Evolutionary conservation across 148 eudicot species (phyloP).

Genomic region (Heliosperma pusillum): DNA sequence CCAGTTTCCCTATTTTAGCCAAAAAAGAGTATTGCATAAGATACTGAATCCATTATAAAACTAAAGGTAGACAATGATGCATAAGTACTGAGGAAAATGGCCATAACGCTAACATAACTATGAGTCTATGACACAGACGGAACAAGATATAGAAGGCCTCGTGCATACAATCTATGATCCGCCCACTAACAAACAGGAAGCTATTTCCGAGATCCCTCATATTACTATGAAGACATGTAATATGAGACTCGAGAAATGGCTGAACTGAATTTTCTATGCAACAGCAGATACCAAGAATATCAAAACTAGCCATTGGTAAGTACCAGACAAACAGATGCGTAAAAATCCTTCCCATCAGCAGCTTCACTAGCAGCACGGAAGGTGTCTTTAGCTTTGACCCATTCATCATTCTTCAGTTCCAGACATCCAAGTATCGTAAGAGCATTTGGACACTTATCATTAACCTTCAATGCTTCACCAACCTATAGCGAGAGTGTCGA

Average conservation of each 20-base stretch:
- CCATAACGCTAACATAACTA: neutral
- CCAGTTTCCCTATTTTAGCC: conserved; percentile 79
- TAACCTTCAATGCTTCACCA: conserved; percentile 75
- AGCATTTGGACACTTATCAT: conserved; percentile 82
- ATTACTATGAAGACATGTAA: neutral
- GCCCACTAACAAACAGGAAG: neutral
- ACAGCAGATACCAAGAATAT: neutral
- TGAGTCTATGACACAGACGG: neutral
- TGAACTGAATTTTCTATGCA: conserved; percentile 9
- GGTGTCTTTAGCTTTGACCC: conserved; percentile 99
- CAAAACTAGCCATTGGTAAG: neutral
- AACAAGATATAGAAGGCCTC: neutral
- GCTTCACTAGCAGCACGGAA: conserved; percentile 93
- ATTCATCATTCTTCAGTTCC: conserved; percentile 97
- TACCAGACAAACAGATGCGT: conserved; percentile 91
- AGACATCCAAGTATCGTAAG: conserved; percentile 85
- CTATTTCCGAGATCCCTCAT: neutral
- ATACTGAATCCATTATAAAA: conserved; percentile 3
- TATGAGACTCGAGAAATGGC: conserved; percentile 1
- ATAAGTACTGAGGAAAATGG: neutral
- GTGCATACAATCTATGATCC: neutral
- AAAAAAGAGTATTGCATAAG: conserved; percentile 18
- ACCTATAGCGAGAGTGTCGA: conserved; percentile 38
- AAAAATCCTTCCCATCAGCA: conserved; percentile 71
- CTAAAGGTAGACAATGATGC: neutral